Conservation (phyloP, 768 basidiomycete species). For the Russula foetens region DNA sequence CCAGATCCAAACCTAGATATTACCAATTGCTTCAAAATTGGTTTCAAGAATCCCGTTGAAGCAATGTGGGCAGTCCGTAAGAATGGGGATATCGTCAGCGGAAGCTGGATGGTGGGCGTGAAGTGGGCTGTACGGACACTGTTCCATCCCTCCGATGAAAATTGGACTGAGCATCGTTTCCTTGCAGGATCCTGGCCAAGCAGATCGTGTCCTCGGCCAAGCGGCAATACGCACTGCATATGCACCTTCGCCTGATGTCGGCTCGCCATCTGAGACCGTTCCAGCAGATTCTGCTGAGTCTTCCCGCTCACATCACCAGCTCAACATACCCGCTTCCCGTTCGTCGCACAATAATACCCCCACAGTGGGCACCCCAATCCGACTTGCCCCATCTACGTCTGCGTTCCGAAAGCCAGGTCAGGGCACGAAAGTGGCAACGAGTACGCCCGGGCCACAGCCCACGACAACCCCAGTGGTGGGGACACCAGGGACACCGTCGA, state of each 20-base stretch:
- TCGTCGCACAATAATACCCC: slow-evolving; percentile 30
- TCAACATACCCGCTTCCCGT: slow-evolving; percentile 43
- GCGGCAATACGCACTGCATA: slow-evolving; percentile 21
- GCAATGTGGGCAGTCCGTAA: slow-evolving; percentile 73
- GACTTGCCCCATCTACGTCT: slow-evolving; percentile 60
- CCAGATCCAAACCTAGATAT: slow-evolving; percentile 61
- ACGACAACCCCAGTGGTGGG: slow-evolving; percentile 18
- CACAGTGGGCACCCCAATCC: slow-evolving; percentile 60
- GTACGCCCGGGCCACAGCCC: slow-evolving; percentile 15
- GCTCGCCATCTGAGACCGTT: slow-evolving; percentile 13
- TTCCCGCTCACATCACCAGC: slow-evolving; percentile 25
- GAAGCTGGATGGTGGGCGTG: slow-evolving; percentile 76
- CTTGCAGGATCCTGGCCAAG: slow-evolving; percentile 51
- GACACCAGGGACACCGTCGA: slow-evolving; percentile 34
- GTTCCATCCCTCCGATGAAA: not conserved
- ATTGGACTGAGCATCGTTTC: not conserved
- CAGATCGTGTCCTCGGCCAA: slow-evolving; percentile 42
- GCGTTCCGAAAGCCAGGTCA: slow-evolving; percentile 54
- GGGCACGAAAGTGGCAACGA: slow-evolving; percentile 7
- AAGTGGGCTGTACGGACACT: slow-evolving; percentile 73
- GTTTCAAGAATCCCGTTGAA: slow-evolving; percentile 61
- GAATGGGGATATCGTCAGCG: slow-evolving; percentile 71
- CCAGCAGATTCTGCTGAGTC: slow-evolving; percentile 20
- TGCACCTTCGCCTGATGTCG: slow-evolving; percentile 20
- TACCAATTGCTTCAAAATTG: slow-evolving; percentile 74